Conservation (phyloP, 805 yeast genomes). For the Metschnikowia cerradonensis region DNA sequence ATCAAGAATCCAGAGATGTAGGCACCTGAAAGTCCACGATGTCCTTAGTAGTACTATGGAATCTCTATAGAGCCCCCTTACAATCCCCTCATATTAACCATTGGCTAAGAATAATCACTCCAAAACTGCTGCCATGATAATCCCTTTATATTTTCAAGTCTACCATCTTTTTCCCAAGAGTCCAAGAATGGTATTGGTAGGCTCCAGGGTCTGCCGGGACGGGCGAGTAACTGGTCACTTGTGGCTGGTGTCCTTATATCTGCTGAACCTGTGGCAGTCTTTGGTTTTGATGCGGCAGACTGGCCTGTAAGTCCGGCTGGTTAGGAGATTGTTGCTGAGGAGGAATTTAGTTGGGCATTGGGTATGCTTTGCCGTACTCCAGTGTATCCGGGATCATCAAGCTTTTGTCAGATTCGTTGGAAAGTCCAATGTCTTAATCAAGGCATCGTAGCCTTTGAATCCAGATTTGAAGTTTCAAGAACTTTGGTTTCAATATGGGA, state of each 20-base stretch:
- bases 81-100: too few relatives aligned
- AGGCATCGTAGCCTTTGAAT: too few relatives aligned
- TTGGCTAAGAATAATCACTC: too few relatives aligned
- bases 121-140: too few relatives aligned
- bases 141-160: too few relatives aligned
- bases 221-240: background rate
- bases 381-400: constrained; percentile 32
- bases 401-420: constrained; percentile 39
- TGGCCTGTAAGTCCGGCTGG: background rate
- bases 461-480: too few relatives aligned
- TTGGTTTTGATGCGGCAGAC: background rate
- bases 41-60: too few relatives aligned
- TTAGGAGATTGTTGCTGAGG: constrained; percentile 9
- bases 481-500: too few relatives aligned
- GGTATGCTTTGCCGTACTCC: constrained; percentile 15
- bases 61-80: too few relatives aligned
- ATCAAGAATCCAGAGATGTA: too few relatives aligned
- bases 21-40: too few relatives aligned
- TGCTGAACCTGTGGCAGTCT: constrained; percentile 2
- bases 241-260: background rate
- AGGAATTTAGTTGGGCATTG: constrained; percentile 9
- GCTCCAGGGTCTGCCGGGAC: background rate
- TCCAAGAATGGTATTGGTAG: background rate
- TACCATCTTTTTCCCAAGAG: too few relatives aligned
- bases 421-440: constrained; percentile 27